Percentiles rank a stretch among this genome's conserved stretches.
These are phyloP conservation scores for Entonaema liquescens DNA, from an alignment of 495 filamentous ascomycete genomes.

Conservation along the genomic window DNA sequence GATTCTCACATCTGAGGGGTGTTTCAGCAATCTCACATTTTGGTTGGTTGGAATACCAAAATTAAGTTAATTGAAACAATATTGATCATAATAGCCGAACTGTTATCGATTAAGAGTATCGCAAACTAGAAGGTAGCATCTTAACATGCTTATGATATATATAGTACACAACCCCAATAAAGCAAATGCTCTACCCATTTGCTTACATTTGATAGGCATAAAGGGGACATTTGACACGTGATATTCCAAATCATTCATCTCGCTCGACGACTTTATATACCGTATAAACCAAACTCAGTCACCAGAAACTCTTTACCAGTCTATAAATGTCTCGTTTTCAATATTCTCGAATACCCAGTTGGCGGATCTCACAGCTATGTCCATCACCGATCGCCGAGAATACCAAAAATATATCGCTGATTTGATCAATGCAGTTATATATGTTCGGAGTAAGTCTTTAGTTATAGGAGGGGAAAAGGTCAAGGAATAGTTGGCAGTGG, in stretches of 20 bases:
- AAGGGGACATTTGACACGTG: neutral
- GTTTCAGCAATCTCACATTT: constrained; percentile 9
- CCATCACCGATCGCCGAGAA: no score
- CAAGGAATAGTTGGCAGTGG: no score
- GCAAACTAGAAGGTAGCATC: neutral
- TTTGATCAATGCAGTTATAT: no score
- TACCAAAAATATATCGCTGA: no score
- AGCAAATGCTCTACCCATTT: neutral
- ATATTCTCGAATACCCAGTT: no score
- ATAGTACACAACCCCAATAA: no score
- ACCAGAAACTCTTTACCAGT: no score
- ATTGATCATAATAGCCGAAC: neutral
- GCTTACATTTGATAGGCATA: neutral
- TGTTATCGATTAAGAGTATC: neutral
- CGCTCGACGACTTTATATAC: no score
- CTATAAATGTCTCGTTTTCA: no score
- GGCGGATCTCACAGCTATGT: no score
- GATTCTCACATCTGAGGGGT: constrained; percentile 24
- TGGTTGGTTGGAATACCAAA: constrained; percentile 7
- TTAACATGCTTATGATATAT: neutral
- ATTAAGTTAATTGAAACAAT: constrained; percentile 26
- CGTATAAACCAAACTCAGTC: no score
- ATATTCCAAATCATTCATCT: neutral
- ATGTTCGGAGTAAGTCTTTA: no score
- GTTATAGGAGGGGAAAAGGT: neutral